phyloP scores from a whole-genome alignment of 768 basidiomycete genomes.

The Lentinula sp. region DNA sequence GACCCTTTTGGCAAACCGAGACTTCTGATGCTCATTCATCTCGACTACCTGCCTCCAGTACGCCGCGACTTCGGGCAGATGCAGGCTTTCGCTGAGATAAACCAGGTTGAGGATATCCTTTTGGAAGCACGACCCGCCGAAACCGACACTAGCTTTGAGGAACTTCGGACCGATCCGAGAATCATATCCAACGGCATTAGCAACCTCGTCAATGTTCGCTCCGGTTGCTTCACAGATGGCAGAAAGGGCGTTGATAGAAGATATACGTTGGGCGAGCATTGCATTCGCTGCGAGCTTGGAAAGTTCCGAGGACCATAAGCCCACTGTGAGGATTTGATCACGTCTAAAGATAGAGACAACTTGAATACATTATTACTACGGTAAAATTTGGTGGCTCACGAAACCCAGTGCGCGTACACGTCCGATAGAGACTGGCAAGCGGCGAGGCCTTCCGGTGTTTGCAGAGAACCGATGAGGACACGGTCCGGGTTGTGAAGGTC shows the following conservation, averaged over 20 bases:
- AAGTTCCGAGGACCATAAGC: constrained; percentile 97
- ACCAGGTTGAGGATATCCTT: constrained; percentile 99
- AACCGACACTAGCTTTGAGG: constrained; percentile 92
- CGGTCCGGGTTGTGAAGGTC: constrained; percentile 91
- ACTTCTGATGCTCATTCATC: constrained; percentile 99
- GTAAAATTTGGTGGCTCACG: constrained; percentile 44
- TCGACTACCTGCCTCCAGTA: constrained; percentile 98
- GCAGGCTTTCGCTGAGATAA: constrained; percentile 90
- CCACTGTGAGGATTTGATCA: constrained; percentile 85
- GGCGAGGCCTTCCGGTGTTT: constrained; percentile 76
- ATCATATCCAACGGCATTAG: constrained; percentile 90
- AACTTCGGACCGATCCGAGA: constrained; percentile 92
- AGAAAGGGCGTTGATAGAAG: constrained; percentile 94
- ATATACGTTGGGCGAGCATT: constrained; percentile 99
- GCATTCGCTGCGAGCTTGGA: constrained; percentile 99
- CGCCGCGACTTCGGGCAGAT: constrained; percentile 93
- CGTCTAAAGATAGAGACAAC: constrained; percentile 29
- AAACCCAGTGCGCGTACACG: constrained; percentile 97
- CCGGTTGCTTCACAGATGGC: constrained; percentile 99
- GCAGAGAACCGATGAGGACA: constrained; percentile 94
- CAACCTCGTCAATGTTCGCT: constrained; percentile 97
- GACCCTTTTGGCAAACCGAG: constrained; percentile 90
- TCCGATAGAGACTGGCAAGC: constrained; percentile 72
- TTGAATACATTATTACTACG: background rate
- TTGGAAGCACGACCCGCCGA: constrained; percentile 99